Conservation (phyloP, 83 land plant genomes). For the Picea mariana region DNA sequence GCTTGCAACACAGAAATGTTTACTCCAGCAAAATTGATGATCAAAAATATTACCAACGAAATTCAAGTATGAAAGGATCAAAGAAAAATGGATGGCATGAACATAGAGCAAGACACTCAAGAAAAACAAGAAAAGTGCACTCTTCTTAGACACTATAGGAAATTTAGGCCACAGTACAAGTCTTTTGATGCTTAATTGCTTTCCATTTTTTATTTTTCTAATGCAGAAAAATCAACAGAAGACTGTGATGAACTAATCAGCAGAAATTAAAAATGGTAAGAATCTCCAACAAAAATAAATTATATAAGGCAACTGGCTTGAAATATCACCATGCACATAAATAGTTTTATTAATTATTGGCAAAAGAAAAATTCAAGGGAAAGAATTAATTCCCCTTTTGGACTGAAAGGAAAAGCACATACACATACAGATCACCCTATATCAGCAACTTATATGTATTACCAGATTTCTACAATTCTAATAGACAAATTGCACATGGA, state of each 20-base stretch:
- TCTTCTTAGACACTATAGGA: not conserved
- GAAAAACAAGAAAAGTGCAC: too few species aligned
- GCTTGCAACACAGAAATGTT: not conserved
- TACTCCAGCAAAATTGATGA: not conserved
- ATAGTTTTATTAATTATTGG: not conserved
- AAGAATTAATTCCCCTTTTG: not conserved
- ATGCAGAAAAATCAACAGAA: not conserved
- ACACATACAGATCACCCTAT: too few species aligned
- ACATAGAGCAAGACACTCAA: not conserved
- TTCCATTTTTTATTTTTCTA: too few species aligned
- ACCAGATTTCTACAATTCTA: too few species aligned
- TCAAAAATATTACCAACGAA: not conserved
- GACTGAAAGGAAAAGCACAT: conserved; percentile 4
- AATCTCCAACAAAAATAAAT: not conserved
- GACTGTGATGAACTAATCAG: not conserved
- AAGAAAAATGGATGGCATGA: not conserved
- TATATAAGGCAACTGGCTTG: not conserved
- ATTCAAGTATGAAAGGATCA: not conserved
- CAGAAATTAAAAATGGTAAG: not conserved
- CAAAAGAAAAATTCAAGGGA: not conserved
- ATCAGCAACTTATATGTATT: too few species aligned
- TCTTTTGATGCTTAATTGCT: too few species aligned
- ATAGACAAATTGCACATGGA: too few species aligned
- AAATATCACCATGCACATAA: not conserved
- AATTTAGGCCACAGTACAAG: not conserved